Evolutionary conservation across 345 rosid genomes (phyloP), one percentile per base, ranked within the genome.

Genomic region (Raphanus sativus): DNA sequence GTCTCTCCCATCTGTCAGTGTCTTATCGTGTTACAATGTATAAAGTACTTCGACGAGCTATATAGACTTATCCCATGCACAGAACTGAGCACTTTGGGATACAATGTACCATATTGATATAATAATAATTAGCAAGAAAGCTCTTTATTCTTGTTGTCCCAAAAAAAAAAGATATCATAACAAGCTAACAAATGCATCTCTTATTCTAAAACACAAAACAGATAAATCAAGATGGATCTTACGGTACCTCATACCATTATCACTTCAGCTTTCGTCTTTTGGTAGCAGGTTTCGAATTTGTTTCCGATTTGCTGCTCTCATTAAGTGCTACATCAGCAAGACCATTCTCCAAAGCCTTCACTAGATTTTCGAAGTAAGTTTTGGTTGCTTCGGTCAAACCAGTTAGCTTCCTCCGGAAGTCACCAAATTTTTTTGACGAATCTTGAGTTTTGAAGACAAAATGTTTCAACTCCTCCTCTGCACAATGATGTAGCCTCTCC

Each of bases 61-160:
- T 67, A 40, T 62, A 62, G 38, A 73, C 61, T 74, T 74, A 55
- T 73, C 29, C 33, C 55, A 34, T 69, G 72, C 67, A 56, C 72
- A 69, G 26, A 56, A 80, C 63, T 69, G 75, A 55, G 72, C 71
- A 58, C 70, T 56, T 75, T 40, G 78, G 33, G 70, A 61, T 62
- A 62, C 65, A 42, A 40, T 80, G 76, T 80, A 80, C 64, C 74
- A 62, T 67, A 73, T 78, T 30, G 36, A 29, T 60, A 29, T 71
- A 8, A 45, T 71, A 8, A 45, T 71, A 8, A 30, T 32, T 56
- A 24, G 74, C 54, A 45, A 62, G 69, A 75, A 61, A 76, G 50
- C 78, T 67, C 45, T 21, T 52, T 72, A 6, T 45, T 64, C 40
- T 58, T 59, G 62, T 30, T 58, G 17, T 65, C 33, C 38, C 17